Conservation (phyloP, 129 eudicot genomes). For the Calendula officinalis region DNA sequence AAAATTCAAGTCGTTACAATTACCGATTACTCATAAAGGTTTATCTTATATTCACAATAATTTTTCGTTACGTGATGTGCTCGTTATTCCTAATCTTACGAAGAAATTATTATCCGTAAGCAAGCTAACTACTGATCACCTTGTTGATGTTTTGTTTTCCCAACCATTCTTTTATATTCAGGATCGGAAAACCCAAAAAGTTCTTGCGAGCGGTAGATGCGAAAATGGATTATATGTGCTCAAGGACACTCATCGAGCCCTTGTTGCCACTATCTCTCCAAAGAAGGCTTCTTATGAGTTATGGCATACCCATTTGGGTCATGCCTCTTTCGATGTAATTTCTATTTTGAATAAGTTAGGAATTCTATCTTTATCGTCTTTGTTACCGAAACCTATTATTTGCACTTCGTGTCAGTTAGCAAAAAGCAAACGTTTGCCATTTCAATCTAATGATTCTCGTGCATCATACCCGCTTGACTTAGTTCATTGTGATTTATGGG, state of each 20-base stretch:
- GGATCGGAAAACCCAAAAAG: not conserved
- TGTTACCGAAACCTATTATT: not conserved
- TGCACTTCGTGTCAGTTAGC: not conserved
- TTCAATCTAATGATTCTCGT: not conserved
- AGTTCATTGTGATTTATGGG: constrained; percentile 6
- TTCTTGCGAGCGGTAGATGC: not conserved
- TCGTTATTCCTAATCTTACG: too few species aligned
- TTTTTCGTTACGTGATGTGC: too few species aligned
- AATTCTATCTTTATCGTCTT: not conserved
- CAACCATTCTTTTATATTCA: not conserved
- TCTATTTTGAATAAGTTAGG: not conserved
- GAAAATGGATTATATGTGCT: not conserved
- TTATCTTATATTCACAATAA: too few species aligned
- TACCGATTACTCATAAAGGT: too few species aligned
- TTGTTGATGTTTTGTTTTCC: not conserved
- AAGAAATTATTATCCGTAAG: too few species aligned
- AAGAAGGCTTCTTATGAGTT: not conserved
- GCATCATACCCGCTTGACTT: not conserved
- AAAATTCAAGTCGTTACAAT: too few species aligned
- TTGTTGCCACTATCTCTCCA: not conserved
- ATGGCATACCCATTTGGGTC: not conserved
- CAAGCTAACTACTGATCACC: too few species aligned
- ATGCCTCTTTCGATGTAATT: not conserved
- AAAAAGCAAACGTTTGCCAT: not conserved
- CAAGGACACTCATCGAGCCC: not conserved